Evolutionary conservation across 192 early-diverging fungal species (phyloP).

Genomic region (Rhizophagus clarus): DNA sequence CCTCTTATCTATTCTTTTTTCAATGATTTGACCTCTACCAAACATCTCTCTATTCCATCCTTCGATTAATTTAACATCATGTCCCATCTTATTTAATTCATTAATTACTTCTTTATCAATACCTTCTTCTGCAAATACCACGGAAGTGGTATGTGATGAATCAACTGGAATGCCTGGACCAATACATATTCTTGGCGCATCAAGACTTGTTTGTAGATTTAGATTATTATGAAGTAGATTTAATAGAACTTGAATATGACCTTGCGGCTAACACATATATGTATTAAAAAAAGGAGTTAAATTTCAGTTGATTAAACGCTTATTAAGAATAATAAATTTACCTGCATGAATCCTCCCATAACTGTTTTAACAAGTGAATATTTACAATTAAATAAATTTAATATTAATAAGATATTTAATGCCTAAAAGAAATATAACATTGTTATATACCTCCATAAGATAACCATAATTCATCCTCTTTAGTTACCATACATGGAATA

Average conservation of each 20-base stretch:
- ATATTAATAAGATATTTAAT: not conserved
- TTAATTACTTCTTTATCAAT: conserved; percentile 44
- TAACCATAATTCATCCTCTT: conserved; percentile 39
- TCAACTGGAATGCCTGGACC: conserved; percentile 36
- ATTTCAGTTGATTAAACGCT: not conserved
- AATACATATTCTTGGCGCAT: conserved; percentile 70
- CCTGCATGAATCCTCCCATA: conserved; percentile 78
- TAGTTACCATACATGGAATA: conserved; percentile 69
- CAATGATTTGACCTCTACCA: conserved; percentile 79
- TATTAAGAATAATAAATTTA: not conserved
- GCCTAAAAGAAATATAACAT: not conserved
- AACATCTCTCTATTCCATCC: conserved; percentile 58
- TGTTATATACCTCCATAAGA: conserved; percentile 48
- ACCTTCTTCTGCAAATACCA: conserved; percentile 68
- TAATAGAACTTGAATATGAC: conserved; percentile 78
- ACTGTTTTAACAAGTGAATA: conserved; percentile 37
- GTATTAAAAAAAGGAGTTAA: not conserved
- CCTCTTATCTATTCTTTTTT: conserved; percentile 37
- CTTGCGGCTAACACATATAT: conserved; percentile 58
- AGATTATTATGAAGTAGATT: conserved; percentile 61
- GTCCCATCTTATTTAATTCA: conserved; percentile 59
- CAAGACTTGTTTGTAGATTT: conserved; percentile 67
- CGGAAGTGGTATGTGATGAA: not conserved
- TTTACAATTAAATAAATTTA: conserved; percentile 18
- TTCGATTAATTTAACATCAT: conserved; percentile 49